Percentiles rank a stretch among this genome's conserved stretches.
These are phyloP conservation scores for Pleurotus djamor DNA, from an alignment of 768 basidiomycete genomes.

Conservation along the genomic window DNA sequence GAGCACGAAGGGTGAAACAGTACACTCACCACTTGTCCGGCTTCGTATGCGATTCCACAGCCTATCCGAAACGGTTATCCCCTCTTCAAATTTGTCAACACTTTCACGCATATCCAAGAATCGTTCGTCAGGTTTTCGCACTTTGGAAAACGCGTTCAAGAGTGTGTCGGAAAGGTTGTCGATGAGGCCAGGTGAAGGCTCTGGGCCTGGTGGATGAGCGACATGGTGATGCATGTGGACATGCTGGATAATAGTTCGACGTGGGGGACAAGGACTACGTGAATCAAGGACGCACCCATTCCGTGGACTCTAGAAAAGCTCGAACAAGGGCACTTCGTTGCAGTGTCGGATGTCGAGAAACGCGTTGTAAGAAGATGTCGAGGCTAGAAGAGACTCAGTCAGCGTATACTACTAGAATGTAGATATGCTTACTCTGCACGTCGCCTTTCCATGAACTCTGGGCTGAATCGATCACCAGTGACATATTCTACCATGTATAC, in stretches of 20 bases:
- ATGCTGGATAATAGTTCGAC: slow-evolving; percentile 48
- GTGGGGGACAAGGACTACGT: slow-evolving; percentile 17
- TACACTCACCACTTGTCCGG: slow-evolving; percentile 81
- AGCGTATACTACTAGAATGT: slow-evolving; percentile 5
- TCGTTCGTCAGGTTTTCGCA: slow-evolving; percentile 95
- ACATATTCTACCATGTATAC: slow-evolving; percentile 72
- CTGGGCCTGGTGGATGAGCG: slow-evolving; percentile 88
- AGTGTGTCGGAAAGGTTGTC: slow-evolving; percentile 97
- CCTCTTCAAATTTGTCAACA: slow-evolving; percentile 97
- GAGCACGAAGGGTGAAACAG: slow-evolving; percentile 16
- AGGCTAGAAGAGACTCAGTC: slow-evolving; percentile 48
- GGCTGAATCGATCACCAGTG: slow-evolving; percentile 95
- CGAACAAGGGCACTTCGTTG: slow-evolving; percentile 89
- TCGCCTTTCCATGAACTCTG: slow-evolving; percentile 95
- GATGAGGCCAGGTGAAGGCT: slow-evolving; percentile 75
- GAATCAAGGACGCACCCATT: slow-evolving; percentile 70
- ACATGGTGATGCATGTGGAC: slow-evolving; percentile 97
- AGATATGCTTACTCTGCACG: slow-evolving; percentile 68
- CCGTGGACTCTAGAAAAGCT: slow-evolving; percentile 93
- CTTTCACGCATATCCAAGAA: slow-evolving; percentile 90
- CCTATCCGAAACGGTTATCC: slow-evolving; percentile 78
- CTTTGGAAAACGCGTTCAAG: slow-evolving; percentile 92
- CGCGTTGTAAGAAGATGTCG: slow-evolving; percentile 86
- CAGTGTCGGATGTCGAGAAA: slow-evolving; percentile 92
- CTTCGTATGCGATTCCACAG: slow-evolving; percentile 76